These are phyloP conservation scores for Globisporangium canariense DNA, from an alignment of 352 stramenopile species.

Conservation along the genomic window DNA sequence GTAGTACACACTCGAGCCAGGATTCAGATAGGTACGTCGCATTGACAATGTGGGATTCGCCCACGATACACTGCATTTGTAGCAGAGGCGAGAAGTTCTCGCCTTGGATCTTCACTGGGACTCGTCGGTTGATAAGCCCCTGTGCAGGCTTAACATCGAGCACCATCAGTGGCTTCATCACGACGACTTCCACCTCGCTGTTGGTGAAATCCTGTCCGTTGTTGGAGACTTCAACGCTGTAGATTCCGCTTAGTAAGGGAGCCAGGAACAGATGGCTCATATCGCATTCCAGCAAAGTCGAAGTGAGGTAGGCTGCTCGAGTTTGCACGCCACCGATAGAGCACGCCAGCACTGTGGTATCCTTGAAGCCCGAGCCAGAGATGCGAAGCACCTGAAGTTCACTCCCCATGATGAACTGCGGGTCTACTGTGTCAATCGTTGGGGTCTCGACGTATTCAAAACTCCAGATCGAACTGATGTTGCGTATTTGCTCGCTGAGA, in stretches of 20 bases:
- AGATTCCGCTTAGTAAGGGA: constrained; percentile 10
- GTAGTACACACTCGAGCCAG: constrained; percentile 36
- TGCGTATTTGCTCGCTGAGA: not conserved
- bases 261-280: constrained; percentile 10
- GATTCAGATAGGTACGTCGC: constrained; percentile 22
- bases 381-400: constrained; percentile 19
- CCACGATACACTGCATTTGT: constrained; percentile 36
- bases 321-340: constrained; percentile 20
- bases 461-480: not conserved
- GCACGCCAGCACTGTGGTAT: constrained; percentile 39
- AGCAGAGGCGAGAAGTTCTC: constrained; percentile 22
- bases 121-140: constrained; percentile 18
- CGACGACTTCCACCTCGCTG: constrained; percentile 67
- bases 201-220: constrained; percentile 92
- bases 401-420: constrained; percentile 13
- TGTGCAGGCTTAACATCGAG: constrained; percentile 20
- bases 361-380: constrained; percentile 32
- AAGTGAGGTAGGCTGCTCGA: constrained; percentile 27
- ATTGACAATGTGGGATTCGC: constrained; percentile 24
- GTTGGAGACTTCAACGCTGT: constrained; percentile 84
- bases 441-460: constrained; percentile 3
- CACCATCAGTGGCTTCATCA: constrained; percentile 23
- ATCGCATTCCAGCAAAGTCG: constrained; percentile 26
- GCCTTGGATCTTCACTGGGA: constrained; percentile 25
- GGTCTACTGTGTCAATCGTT: not conserved